Base-by-base conservation (phyloP, 148 eudicot genomes). In the Dianthus caryophyllus region DNA sequence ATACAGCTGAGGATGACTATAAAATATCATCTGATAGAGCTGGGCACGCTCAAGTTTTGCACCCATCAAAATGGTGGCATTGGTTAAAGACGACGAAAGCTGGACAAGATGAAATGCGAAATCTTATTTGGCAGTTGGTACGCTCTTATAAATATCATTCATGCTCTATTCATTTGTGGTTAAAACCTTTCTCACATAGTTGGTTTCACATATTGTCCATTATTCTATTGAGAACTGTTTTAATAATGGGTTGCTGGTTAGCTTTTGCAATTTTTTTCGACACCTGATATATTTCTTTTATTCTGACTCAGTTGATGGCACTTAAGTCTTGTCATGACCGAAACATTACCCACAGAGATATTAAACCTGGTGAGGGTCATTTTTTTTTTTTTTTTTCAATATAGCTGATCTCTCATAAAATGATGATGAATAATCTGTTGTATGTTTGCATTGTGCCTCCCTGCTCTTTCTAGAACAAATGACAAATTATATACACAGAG, bases 1-100 rank as follows among this genome's bases (percentile, higher is more conserved):
- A 94, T 75, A 83, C 97, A 74, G 80, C 90, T 36, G 90, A 80
- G 82, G 90, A 89, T 71, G 66, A 76, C 62, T 82, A 84, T 69
- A 79, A 80, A 71, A 75, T 68, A 55, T 61, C 70, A 59, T 76
- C 80, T 75, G 86, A 88, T 66, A 81, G 82, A 29, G 62, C 54
- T 25, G 84, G 85, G 60, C 85, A 75, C 59, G 78, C 87, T 72
- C 92, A 83, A 72, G 71, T 94, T 67, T 80, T 94, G 71, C 86
- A 75, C 75, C 96, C 99, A 43, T 94, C 99, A 67, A 82, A 83
- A 72, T 94, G 99, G 99, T 94, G 99, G 99, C 90, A 85, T 41
- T 88, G 99, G 99, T 75, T 94, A 70, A 94, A 94, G 84, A 83
- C 83, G 59, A 90, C 97, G 30, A 81, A 84, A 77, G 86, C 90